These are phyloP conservation scores for Agrostemma githago DNA, from an alignment of 148 eudicot species.

Conservation along the genomic window DNA sequence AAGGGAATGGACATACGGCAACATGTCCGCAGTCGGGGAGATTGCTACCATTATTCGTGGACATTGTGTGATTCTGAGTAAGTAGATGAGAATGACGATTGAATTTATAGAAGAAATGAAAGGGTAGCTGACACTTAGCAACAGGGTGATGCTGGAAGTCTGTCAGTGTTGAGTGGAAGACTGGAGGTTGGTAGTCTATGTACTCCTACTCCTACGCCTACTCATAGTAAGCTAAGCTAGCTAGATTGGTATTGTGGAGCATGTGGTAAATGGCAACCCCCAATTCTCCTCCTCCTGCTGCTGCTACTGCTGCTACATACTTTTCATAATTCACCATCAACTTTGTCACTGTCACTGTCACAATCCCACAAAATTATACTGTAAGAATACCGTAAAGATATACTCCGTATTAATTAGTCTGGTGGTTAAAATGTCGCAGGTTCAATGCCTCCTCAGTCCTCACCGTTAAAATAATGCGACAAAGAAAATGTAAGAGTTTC, in stretches of 20 bases:
- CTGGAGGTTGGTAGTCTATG: background rate
- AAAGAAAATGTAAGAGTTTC: too few species aligned
- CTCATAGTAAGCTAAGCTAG: too few species aligned
- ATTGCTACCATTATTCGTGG: background rate
- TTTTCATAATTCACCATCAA: too few species aligned
- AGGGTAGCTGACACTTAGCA: background rate
- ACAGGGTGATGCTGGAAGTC: background rate
- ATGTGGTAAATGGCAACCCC: slow-evolving; percentile 11
- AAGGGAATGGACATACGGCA: slow-evolving; percentile 21
- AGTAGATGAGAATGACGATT: background rate
- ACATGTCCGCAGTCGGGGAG: slow-evolving; percentile 13
- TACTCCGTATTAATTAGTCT: too few species aligned
- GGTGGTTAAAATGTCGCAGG: too few species aligned
- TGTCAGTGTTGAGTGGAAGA: background rate
- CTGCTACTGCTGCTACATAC: too few species aligned
- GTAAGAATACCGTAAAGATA: too few species aligned
- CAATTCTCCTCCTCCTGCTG: background rate
- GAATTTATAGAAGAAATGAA: background rate
- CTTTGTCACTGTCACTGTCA: too few species aligned
- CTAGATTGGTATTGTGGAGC: background rate
- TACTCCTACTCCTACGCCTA: too few species aligned
- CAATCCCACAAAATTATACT: too few species aligned
- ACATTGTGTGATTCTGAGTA: background rate
- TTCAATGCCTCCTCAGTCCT: too few species aligned
- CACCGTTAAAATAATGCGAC: too few species aligned